Evolutionary conservation across 176 grass and related monocot genomes (phyloP).

Genomic region (Raddia guianensis): DNA sequence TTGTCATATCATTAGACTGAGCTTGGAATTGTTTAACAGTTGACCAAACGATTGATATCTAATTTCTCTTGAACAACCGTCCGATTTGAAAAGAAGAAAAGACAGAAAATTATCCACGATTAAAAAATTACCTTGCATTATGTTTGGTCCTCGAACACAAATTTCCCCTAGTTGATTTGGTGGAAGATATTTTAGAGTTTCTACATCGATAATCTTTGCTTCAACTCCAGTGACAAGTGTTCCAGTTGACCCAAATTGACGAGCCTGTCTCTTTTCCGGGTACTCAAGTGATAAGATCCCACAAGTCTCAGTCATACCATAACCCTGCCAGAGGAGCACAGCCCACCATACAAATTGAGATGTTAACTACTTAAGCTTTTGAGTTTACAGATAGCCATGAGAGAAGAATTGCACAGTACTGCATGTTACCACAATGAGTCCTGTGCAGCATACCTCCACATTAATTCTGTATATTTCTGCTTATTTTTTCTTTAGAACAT

Average conservation of each 20-base stretch:
- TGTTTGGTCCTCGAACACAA: slow-evolving; percentile 77
- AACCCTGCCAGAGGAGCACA: slow-evolving; percentile 56
- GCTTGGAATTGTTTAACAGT: background rate
- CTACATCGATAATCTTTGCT: slow-evolving; percentile 68
- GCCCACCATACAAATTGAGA: slow-evolving; percentile 21
- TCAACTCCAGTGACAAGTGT: slow-evolving; percentile 63
- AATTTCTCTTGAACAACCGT: background rate
- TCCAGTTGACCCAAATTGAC: slow-evolving; percentile 77
- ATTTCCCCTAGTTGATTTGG: slow-evolving; percentile 88
- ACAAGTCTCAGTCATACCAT: slow-evolving; percentile 95
- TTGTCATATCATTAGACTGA: background rate
- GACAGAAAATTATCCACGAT: background rate
- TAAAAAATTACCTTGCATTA: slow-evolving; percentile 79
- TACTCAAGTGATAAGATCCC: slow-evolving; percentile 73
- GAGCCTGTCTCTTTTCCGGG: slow-evolving; percentile 48
- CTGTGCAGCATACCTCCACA: background rate
- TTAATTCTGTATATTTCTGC: too few species aligned
- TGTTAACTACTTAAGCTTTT: background rate
- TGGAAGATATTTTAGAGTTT: slow-evolving; percentile 63
- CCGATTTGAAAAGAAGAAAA: background rate
- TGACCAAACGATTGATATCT: background rate
- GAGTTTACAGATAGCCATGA: slow-evolving; percentile 1
- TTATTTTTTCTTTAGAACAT: too few species aligned
- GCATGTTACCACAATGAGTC: background rate
- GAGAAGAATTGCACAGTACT: slow-evolving; percentile 17